A percentile compares a stretch with the other conserved stretches of the same genome.
Evolutionary conservation across 2,329 filamentous ascomycete species (phyloP).

Genomic region (Colletotrichum sp.): DNA sequence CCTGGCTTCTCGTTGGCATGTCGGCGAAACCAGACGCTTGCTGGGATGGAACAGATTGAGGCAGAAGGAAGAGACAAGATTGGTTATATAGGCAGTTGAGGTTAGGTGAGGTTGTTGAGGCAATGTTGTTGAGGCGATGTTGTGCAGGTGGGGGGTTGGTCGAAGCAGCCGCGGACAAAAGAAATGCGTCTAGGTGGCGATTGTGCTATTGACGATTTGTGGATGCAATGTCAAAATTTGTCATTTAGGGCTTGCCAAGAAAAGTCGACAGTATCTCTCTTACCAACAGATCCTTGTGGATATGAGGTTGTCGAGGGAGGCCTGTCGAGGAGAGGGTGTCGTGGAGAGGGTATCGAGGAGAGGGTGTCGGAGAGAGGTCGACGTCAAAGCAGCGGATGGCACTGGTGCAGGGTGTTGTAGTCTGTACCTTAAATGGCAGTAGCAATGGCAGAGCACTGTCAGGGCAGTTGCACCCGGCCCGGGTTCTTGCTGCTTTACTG

Average conservation of each 20-base stretch:
- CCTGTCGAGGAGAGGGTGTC: neutral
- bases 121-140: neutral
- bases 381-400: neutral
- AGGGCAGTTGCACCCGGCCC: neutral
- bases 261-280: neutral
- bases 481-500: neutral
- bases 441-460: neutral
- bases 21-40: neutral
- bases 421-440: neutral
- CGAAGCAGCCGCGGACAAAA: neutral
- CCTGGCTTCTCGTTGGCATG: neutral
- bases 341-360: neutral
- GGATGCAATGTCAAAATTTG: neutral
- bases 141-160: neutral
- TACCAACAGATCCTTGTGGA: neutral
- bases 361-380: neutral
- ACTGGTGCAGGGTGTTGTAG: neutral
- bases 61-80: no score
- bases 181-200: no score
- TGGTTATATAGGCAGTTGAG: no score
- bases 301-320: neutral
- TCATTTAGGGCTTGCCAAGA: neutral
- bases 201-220: no score
- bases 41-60: neutral
- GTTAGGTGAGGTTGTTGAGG: no score